phyloP scores from a whole-genome alignment of 352 stramenopile genomes.

The Globisporangium cystogenes region DNA sequence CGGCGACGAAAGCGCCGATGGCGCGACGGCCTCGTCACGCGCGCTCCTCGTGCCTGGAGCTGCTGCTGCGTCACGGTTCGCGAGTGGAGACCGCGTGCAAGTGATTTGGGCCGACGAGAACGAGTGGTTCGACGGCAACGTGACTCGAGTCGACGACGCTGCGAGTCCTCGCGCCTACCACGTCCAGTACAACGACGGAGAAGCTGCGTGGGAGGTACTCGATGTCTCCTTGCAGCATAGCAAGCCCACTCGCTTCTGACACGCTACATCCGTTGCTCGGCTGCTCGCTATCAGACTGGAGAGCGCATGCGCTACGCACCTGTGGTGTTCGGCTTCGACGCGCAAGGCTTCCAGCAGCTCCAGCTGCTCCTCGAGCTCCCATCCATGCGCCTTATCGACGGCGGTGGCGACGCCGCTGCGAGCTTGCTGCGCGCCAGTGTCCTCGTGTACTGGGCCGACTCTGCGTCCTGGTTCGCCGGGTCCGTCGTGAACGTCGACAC shows the following conservation, averaged over 20 bases:
- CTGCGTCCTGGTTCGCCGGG: conserved; percentile 37
- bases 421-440: conserved; percentile 12
- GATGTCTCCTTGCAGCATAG: neutral
- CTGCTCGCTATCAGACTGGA: neutral
- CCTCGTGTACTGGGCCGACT: conserved; percentile 35
- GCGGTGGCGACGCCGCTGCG: neutral
- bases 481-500: conserved; percentile 12
- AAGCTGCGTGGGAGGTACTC: conserved; percentile 39
- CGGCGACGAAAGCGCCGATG: neutral
- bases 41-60: neutral
- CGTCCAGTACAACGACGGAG: conserved; percentile 45
- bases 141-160: conserved; percentile 10
- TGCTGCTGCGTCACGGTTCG: neutral
- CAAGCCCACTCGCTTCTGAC: neutral
- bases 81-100: conserved; percentile 27
- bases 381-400: neutral
- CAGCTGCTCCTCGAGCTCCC: conserved; percentile 18
- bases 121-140: conserved; percentile 36
- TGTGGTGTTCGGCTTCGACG: neutral
- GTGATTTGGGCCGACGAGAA: conserved; percentile 39
- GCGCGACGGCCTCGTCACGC: neutral
- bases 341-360: conserved; percentile 21
- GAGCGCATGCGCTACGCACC: conserved; percentile 11
- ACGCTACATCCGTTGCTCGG: neutral
- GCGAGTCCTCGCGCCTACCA: conserved; percentile 8